Evolutionary conservation across 2,329 filamentous ascomycete genomes (phyloP), one percentile per base, ranked within the genome.

Genomic region (Epichloe scottii): DNA sequence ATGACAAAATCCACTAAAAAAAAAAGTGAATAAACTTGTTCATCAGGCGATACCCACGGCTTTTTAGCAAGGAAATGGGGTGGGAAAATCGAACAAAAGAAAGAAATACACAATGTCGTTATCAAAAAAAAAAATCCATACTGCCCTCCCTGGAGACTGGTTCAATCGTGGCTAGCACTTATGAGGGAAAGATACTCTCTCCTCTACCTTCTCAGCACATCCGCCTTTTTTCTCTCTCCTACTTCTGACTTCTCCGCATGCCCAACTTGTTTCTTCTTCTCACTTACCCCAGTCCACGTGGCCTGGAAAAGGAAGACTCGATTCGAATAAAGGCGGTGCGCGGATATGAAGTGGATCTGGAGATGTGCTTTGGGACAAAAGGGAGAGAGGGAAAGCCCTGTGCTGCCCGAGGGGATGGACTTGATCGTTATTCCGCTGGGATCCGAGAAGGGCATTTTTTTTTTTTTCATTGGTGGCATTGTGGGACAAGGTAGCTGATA

Each of bases 101-200:
- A 21, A 42, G 30, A 51, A 53, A 55, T 53, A 53, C 51, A 55
- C 40, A 53, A 52, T 26, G 19, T 30, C 12, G 26, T 17, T 26
- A 10, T 4, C 1, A 43, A 26, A 21, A 37, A 17, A 38, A 21
- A 38, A 35, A 23, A 37, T n/a, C n/a, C 15, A 39, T 10, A 19
- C 47, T 26, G 35, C 43, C 14, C 30, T 34, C 14, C 6, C 17
- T 44, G 46, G 46, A 50, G 21, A 34, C 48, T 61, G 71, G 73
- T 71, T 75, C 71, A 72, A 76, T 38, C 63, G 81, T 80, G 77
- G 77, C 72, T 37, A 76, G 84, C 82, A 85, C 89, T 96, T 78
- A 96, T 86, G 90, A 96, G 89, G 91, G 91, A 97, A 97, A 97
- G 91, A 97, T 89, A 95, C 85, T 89, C 68, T 69, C 60, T 53